Percentiles rank a stretch among this genome's conserved stretches.
phyloP scores from a whole-genome alignment of 768 basidiomycete genomes.

The Coprinopsis cinerea region DNA sequence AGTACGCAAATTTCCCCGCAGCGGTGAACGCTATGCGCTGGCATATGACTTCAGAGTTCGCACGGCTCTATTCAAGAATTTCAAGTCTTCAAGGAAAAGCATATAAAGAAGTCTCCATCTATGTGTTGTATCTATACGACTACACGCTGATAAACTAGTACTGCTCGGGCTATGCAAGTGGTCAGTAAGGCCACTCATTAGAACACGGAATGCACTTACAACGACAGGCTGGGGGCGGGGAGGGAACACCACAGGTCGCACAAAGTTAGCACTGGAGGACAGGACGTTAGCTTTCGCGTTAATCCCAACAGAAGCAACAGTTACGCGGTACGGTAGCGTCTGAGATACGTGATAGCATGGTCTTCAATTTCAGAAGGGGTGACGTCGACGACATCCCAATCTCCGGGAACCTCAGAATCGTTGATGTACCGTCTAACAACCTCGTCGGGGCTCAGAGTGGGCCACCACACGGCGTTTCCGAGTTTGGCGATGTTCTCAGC shows the following conservation, averaged over 20 bases:
- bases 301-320: too few relatives aligned
- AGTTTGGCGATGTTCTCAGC: conserved; percentile 59
- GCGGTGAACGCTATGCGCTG: conserved; percentile 6
- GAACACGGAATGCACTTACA: conserved; percentile 23
- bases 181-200: conserved; percentile 7
- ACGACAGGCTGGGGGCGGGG: conserved; percentile 31
- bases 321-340: conserved; percentile 85
- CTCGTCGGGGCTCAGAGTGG: conserved; percentile 85
- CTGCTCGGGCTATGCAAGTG: conserved; percentile 18
- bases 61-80: too few relatives aligned
- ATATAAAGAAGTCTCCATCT: conserved; percentile 3
- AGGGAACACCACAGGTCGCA: conserved; percentile 63
- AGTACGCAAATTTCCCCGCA: too few relatives aligned
- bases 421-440: conserved; percentile 82
- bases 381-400: conserved; percentile 82
- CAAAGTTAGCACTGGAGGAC: conserved; percentile 57
- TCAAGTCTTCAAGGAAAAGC: too few relatives aligned
- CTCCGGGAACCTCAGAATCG: conserved; percentile 67
- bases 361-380: conserved; percentile 77
- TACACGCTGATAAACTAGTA: conserved; percentile 21
- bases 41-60: too few relatives aligned
- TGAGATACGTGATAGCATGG: conserved; percentile 83
- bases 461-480: conserved; percentile 84
- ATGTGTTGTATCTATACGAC: conserved; percentile 14
- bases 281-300: conserved; percentile 4